A percentile compares a stretch with the other conserved stretches of the same genome.
These are phyloP conservation scores for Fusarium udum DNA, from an alignment of 2,329 filamentous ascomycete species.

Conservation along the genomic window DNA sequence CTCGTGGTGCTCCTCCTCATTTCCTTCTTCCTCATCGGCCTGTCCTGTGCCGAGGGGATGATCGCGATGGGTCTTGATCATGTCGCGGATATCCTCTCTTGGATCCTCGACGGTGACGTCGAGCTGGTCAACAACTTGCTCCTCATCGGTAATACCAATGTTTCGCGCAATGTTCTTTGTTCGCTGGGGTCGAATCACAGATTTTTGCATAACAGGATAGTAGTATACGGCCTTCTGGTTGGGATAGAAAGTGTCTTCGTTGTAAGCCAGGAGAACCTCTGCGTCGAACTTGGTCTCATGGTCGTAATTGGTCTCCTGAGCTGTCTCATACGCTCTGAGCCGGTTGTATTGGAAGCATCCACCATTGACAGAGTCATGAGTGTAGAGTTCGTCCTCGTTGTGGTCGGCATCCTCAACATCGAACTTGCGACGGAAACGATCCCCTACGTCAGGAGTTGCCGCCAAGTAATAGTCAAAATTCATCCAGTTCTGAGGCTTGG, in stretches of 20 bases:
- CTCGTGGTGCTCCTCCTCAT: constrained; percentile 45
- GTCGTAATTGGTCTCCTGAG: constrained; percentile 65
- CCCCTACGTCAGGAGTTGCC: constrained; percentile 57
- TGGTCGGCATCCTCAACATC: constrained; percentile 65
- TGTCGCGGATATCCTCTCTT: constrained; percentile 60
- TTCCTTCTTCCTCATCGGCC: constrained; percentile 48
- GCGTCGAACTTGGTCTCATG: constrained; percentile 70
- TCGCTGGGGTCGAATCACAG: constrained; percentile 69
- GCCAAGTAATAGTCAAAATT: constrained; percentile 75
- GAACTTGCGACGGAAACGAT: constrained; percentile 69
- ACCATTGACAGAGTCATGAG: constrained; percentile 56
- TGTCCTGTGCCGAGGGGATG: constrained; percentile 62
- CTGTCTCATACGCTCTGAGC: constrained; percentile 71
- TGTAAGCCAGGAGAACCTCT: constrained; percentile 68
- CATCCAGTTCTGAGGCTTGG: constrained; percentile 66
- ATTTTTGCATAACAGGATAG: constrained; percentile 74
- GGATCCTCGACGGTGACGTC: constrained; percentile 66
- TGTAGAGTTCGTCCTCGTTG: constrained; percentile 65
- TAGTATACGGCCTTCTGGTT: constrained; percentile 70
- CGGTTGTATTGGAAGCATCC: constrained; percentile 69
- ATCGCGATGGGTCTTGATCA: constrained; percentile 62
- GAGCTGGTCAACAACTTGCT: constrained; percentile 64
- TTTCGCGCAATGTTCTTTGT: constrained; percentile 70
- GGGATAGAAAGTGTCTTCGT: constrained; percentile 61
- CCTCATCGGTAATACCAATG: constrained; percentile 59